A percentile compares a stretch with the other conserved stretches of the same genome.
Evolutionary conservation across 2,329 filamentous ascomycete genomes (phyloP).

Genomic region (Pseudogymnoascus sp.): DNA sequence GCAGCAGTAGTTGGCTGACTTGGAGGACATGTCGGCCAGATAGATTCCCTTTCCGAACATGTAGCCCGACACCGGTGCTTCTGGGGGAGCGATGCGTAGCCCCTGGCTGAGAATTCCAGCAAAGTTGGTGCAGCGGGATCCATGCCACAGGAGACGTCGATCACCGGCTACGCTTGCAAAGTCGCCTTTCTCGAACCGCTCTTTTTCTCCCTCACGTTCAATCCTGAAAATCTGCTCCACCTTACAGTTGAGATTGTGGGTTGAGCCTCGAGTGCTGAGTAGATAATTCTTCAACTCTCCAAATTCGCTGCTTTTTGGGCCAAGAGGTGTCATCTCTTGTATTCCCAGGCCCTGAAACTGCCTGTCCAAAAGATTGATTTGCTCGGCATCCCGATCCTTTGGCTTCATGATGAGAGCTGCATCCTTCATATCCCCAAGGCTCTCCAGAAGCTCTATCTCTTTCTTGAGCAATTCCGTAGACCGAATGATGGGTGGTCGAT

Average conservation of each 20-base stretch:
- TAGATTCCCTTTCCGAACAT: constrained; percentile 93
- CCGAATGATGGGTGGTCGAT: constrained; percentile 62
- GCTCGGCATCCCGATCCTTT: constrained; percentile 43
- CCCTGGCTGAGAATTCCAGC: constrained; percentile 83
- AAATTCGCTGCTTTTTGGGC: constrained; percentile 48
- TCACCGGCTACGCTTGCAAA: constrained; percentile 39
- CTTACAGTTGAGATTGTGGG: constrained; percentile 55
- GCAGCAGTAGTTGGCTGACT: constrained; percentile 73
- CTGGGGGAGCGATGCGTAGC: constrained; percentile 79
- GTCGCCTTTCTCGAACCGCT: constrained; percentile 33
- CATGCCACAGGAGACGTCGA: constrained; percentile 79
- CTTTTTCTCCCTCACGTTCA: constrained; percentile 64
- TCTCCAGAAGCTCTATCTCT: constrained; percentile 75
- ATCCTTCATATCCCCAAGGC: constrained; percentile 78
- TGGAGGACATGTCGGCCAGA: constrained; percentile 76
- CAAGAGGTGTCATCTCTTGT: constrained; percentile 62
- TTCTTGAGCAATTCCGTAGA: constrained; percentile 54
- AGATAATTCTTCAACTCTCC: constrained; percentile 60
- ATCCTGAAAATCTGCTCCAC: constrained; percentile 78
- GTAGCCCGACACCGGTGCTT: constrained; percentile 73
- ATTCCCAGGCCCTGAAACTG: constrained; percentile 67
- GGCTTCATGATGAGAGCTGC: constrained; percentile 70
- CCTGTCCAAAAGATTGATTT: constrained; percentile 60
- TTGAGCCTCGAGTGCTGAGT: constrained; percentile 56
- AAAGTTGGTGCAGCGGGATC: constrained; percentile 75